Evolutionary conservation across 345 rosid species (phyloP), one percentile per base, ranked within the genome.

Genomic region (Eucalyptus pauciflora): DNA sequence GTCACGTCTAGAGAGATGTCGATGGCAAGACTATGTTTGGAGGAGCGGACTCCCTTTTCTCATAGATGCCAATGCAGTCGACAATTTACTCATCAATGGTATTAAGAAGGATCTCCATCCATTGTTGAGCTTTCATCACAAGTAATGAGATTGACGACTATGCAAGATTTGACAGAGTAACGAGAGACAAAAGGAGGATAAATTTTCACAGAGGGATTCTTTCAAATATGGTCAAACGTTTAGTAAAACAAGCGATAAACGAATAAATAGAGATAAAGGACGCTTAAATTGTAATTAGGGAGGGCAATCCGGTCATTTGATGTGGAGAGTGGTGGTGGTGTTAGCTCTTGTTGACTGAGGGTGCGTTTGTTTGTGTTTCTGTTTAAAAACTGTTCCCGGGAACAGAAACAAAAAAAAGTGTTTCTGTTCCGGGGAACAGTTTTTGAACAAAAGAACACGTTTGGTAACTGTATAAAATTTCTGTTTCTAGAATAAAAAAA

Each of bases 11-110:
- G 0, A 50, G 45, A 31, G 2, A 0, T 17, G 4, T 5, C 0
- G 0, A 33, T 0, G 3, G 2, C 0, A 4, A 33, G 0, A 69
- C 13, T 1, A 17, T 33, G 20, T 9, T 69, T 69, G 24, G 24
- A 31, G 43, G 43, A 69, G 13, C 5, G 2, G 11, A 17, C 7
- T 9, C 3, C 7, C 2, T 8, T 33, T 33, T 4, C 29, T 56
- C 17, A 1, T 0, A 33, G 13, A n/a, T n/a, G 1, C 41, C 2
- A 0, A 0, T 2, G 0, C 3, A 2, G 0, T 62, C 3, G 7
- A 31, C 1, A 4, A 24, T 4, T 12, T 11, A 27, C 4, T 60
- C 7, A 7, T 2, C 16, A 27, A 5, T 60, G 16, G 1, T 7
- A 60, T 27, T 15, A 14, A 60, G 16, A 12, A 24, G 1, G 4